Evolutionary conservation across 768 basidiomycete genomes (phyloP), one percentile per base, ranked within the genome.

Genomic region (Inosperma sp.): DNA sequence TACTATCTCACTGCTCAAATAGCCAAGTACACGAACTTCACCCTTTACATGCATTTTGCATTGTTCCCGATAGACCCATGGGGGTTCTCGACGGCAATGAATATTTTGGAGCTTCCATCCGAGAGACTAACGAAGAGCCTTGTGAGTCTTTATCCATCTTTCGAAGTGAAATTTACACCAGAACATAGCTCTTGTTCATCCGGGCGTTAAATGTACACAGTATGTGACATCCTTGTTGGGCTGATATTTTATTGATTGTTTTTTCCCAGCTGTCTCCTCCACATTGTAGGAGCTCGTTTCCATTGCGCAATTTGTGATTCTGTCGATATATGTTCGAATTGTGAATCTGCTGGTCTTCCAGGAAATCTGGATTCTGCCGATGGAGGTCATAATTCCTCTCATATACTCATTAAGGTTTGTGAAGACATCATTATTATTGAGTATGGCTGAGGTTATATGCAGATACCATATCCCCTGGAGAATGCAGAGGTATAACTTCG

Each of bases 11-110:
- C 27, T 27, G 14, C 7, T 7, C 2, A 10, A 41, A 40, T 55
- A 93, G 92, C 61, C 83, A 89, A 69, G 92, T 93, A 9, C 89
- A 94, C 56, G 90, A 93, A 59, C 79, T 95, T 13, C 93, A 97
- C 60, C 94, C 93, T 1, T 78, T 81, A 0, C 92, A 97, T 61
- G 82, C 87, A 2, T 96, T 95, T 73, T 70, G 94, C 16, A 76
- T 80, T 7, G 79, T 93, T 5, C 84, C 84, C n/a, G 88, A 89
- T 56, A 78, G 73, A 58, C 73, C 72, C 3, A 49, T 61, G 21
- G 73, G 74, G 22, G 65, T 68, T 19, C 52, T 51, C 27, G 75
- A 69, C 54, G 77, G 74, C 34, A 64, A 72, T 2, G 79, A 76
- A 30, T 59, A 58, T 46, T 57, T 62, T 39, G 51, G 62, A 34